Evolutionary conservation across 2,329 filamentous ascomycete genomes (phyloP).

Genomic region (Alternaria hordeiaustralica): DNA sequence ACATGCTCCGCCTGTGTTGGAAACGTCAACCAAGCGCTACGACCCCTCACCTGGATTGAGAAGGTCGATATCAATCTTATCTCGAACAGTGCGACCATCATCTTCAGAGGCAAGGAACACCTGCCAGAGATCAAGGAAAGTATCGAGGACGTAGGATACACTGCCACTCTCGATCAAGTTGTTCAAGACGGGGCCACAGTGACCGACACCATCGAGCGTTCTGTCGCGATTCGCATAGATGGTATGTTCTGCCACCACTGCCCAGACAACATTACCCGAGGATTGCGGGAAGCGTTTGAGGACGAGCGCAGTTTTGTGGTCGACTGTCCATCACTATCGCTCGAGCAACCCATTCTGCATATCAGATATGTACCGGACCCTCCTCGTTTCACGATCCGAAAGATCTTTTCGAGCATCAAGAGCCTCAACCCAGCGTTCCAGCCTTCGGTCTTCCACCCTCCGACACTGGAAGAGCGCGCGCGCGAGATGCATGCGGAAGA

Average conservation of each 20-base stretch:
- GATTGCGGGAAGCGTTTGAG: slow-evolving; percentile 59
- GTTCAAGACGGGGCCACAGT: slow-evolving; percentile 6
- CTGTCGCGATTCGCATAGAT: slow-evolving; percentile 45
- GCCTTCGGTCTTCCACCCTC: slow-evolving; percentile 77
- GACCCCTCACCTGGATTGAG: slow-evolving; percentile 55
- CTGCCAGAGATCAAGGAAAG: slow-evolving; percentile 54
- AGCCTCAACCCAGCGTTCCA: slow-evolving; percentile 69
- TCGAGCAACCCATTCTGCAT: slow-evolving; percentile 69
- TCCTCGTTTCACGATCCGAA: slow-evolving; percentile 75
- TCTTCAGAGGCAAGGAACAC: slow-evolving; percentile 57
- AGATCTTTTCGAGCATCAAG: slow-evolving; percentile 72
- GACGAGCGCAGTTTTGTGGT: slow-evolving; percentile 56
- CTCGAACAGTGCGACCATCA: slow-evolving; percentile 57
- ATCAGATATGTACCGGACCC: slow-evolving; percentile 73
- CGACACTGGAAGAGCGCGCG: slow-evolving; percentile 82
- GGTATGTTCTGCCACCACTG: slow-evolving; percentile 58
- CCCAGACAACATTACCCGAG: slow-evolving; percentile 59
- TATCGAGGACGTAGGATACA: slow-evolving; percentile 57
- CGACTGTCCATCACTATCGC: slow-evolving; percentile 61
- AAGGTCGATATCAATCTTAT: slow-evolving; percentile 60
- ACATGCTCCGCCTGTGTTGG: slow-evolving; percentile 64
- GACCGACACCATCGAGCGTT: slow-evolving; percentile 27
- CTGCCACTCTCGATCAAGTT: slow-evolving; percentile 48
- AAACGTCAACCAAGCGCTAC: slow-evolving; percentile 56
- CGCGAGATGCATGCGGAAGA: slow-evolving; percentile 74